Evolutionary conservation across 306 rosid species (phyloP), one percentile per base, ranked within the genome.

Genomic region (Canavalia gladiata): DNA sequence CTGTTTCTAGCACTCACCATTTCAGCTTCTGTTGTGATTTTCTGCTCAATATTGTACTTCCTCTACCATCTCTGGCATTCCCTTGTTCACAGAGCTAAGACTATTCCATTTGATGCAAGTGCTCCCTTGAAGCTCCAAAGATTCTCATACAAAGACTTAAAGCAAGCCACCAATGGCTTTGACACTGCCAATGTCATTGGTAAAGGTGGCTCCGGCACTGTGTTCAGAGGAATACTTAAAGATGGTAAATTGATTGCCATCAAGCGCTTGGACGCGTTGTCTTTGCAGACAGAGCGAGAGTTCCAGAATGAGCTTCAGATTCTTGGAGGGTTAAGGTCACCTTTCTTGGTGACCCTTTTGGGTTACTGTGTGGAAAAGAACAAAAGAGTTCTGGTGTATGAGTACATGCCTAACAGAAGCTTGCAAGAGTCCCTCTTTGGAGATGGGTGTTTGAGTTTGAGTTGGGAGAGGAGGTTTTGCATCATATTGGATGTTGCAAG

Each of bases 201-300:
- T 45, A 93, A 95, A 83, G 99, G 99, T 45, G 99, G 99, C 12
- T 95, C 99, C 30, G 97, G 97, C 46, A 93, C 99, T 55, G 99
- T 95, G 49, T 95, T 93, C 66, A 89, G 86, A 72, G 99, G 99
- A 11, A 69, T 82, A n/a, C 90, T 95, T 7, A 78, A 81, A 71
- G 91, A 87, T 81, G 97, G 97, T 6, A 91, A 90, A 75, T 81
- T 83, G 50, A 91, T 95, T 72, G 97, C 99, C 28, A 81, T 95
- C 73, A 95, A 95, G 85, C 84, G 91, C 8, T 69, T 95, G 57
- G 95, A 93, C 74, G 59, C 97, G 3, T 29, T 88, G 78, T 89
- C 92, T 81, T 67, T 88, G 84, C 97, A 95, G 83, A 56, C 89
- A 30, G 97, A 95, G 83, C 76, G 91, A 76, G 99, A 95, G 93